Evolutionary conservation across 2,329 filamentous ascomycete genomes (phyloP), one percentile per base, ranked within the genome.

Genomic region (Apiospora saccharicola): DNA sequence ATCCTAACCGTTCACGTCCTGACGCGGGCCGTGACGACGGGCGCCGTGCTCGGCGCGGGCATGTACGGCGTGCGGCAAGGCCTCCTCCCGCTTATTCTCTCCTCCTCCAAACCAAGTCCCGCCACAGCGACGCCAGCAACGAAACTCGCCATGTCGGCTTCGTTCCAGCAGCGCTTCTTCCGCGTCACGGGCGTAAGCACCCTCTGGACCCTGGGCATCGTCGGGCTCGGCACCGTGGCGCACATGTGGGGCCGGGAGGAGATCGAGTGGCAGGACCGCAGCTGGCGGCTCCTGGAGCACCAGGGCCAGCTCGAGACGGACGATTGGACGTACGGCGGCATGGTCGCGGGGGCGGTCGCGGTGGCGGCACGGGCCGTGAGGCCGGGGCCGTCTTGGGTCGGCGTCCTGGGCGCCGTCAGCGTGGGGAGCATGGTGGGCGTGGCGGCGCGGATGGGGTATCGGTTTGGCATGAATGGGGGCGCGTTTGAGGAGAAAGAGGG

Each of bases 191-290:
- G 86, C 12, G 82, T 82, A 1, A 86, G 86, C 71, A 84, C 84
- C 4, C 71, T 87, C 1, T 74, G 86, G 37, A 87, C 85, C 0
- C 77, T 86, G 0, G 84, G 82, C 0, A 73, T 89, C 1, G 80
- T 87, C 34, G 81, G 81, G 1, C 72, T 86, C 5, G 85, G 82
- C 75, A 81, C 89, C 4, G 78, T 81, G 41, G 82, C 77, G 0
- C 82, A 86, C 2, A 92, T 92, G 90, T 81, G 81, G 70, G 89
- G 87, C 0, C 83, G 84, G 22, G 85, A 89, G 75, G 83, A 86
- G 53, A 88, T 92, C 44, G 90, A 92, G 79, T 92, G 90, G 90
- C 81, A 87, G 76, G 90, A 92, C 77, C 84, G 91, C 24, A 86
- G 86, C 71, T 92, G 90, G 90, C 82, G 90, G 43, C 77, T 93